Evolutionary conservation across 1,284 basidiomycete genomes (phyloP).

Genomic region (Cryptococcus sp.): DNA sequence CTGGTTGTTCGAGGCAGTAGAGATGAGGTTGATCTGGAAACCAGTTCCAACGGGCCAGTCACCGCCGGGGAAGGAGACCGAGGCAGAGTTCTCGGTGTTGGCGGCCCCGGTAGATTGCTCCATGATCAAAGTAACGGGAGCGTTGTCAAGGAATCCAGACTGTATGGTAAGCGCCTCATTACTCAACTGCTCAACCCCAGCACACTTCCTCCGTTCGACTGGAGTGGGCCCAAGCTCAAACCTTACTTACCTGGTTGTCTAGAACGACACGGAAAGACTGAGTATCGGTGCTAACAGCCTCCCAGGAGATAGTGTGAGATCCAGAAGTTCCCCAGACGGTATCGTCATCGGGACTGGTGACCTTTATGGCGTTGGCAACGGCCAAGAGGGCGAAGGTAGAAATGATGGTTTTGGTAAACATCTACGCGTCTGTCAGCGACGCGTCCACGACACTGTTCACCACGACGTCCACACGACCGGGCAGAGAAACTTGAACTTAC

Average conservation of each 20-base stretch:
- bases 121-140: slow-evolving; percentile 32
- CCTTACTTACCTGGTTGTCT: slow-evolving; percentile 56
- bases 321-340: slow-evolving; percentile 58
- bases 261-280: slow-evolving; percentile 65
- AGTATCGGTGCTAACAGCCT: slow-evolving; percentile 61
- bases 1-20: slow-evolving; percentile 49
- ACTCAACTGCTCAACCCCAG: background rate
- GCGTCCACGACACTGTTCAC: no score
- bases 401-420: background rate
- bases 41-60: slow-evolving; percentile 38
- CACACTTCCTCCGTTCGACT: background rate
- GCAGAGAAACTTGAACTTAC: no score
- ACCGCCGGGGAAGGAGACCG: slow-evolving; percentile 28
- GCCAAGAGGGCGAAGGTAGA: background rate
- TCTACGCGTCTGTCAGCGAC: no score
- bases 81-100: slow-evolving; percentile 23
- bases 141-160: slow-evolving; percentile 33
- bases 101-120: slow-evolving; percentile 34
- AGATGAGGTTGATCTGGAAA: slow-evolving; percentile 65
- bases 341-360: slow-evolving; percentile 55
- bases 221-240: no score
- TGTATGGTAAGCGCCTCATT: slow-evolving; percentile 7
- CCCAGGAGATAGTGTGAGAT: slow-evolving; percentile 61
- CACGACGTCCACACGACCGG: no score
- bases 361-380: slow-evolving; percentile 56